Evolutionary conservation across 371 early-diverging fungal species (phyloP), one percentile per base, ranked within the genome.

Genomic region (Nematocida ironsii): DNA sequence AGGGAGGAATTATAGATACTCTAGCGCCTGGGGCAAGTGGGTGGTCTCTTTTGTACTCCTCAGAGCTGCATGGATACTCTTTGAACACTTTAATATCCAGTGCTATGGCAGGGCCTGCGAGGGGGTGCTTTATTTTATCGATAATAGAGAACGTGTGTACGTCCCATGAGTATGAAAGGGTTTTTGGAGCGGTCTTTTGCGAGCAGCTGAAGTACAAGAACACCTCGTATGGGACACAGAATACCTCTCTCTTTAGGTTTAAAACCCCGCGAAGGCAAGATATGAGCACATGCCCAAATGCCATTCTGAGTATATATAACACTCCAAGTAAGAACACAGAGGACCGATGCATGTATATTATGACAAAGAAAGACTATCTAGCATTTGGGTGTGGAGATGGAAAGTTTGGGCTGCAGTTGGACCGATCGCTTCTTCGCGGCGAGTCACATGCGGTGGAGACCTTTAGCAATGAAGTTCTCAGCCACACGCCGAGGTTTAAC

Each of bases 341-440:
- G 13, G 45, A 58, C 5, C 13, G 80, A 18, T 52, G 58, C 58
- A 62, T 78, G 54, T 78, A 78, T 52, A 78, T 78, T n/a, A 78
- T 78, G 40, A n/a, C 71, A 5, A 78, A 78, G 39, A 78, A n/a
- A 69, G 71, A 70, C 48, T 84, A 81, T 70, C 40, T 84, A 23
- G 81, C 81, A 25, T 84, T 84, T 57, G 84, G 84, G 39, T 81
- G 81, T 61, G 68, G 82, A 23, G 55, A 73, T 39, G 82, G 70
- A 18, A 47, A 42, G 45, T 84, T 76, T 80, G 84, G 84, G 9
- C 69, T 84, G 5, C 56, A 40, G 27, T 45, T 84, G 40, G 69
- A 78, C 13, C 47, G 48, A n/a, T 66, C 47, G 2, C 54, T 84
- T 11, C 58, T 81, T 23, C 27, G 33, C 5, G 84, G 84, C 7